These are phyloP conservation scores for Leccinellum albellum DNA, from an alignment of 768 basidiomycete species.

Conservation along the genomic window DNA sequence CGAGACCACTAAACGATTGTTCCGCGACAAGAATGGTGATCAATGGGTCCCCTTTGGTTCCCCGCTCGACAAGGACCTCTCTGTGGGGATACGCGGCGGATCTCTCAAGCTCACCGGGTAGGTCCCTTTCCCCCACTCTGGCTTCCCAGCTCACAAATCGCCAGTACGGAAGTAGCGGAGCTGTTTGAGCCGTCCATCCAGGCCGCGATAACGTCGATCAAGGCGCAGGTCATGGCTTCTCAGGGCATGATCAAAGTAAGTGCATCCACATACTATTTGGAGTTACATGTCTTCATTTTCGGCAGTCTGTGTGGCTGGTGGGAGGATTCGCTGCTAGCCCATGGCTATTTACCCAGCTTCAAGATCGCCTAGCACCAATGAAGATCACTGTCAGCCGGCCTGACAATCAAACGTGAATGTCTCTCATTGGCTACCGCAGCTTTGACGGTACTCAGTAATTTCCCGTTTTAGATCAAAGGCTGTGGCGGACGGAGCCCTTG, in stretches of 20 bases:
- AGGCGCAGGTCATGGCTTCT: conserved; percentile 65
- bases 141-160: conserved; percentile 1
- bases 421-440: conserved; percentile 4
- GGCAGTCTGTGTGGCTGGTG: conserved; percentile 75
- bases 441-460: conserved; percentile 1
- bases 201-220: conserved; percentile 67
- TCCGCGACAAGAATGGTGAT: conserved; percentile 61
- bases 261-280: not conserved
- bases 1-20: conserved; percentile 77
- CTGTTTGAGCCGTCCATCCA: conserved; percentile 78
- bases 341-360: conserved; percentile 73
- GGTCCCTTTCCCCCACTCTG: conserved; percentile 20
- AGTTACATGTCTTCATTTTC: conserved; percentile 9
- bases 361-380: conserved; percentile 57
- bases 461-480: conserved; percentile 65
- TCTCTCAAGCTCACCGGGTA: conserved; percentile 71
- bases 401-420: conserved; percentile 70
- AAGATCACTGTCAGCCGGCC: conserved; percentile 66
- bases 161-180: conserved; percentile 53
- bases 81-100: conserved; percentile 69
- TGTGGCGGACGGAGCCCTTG: conserved; percentile 79
- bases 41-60: conserved; percentile 78
- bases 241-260: conserved; percentile 61
- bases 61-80: conserved; percentile 67
- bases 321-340: conserved; percentile 83